Evolutionary conservation across 2,329 filamentous ascomycete genomes (phyloP).

Genomic region (Fusarium tanahbumbuense): DNA sequence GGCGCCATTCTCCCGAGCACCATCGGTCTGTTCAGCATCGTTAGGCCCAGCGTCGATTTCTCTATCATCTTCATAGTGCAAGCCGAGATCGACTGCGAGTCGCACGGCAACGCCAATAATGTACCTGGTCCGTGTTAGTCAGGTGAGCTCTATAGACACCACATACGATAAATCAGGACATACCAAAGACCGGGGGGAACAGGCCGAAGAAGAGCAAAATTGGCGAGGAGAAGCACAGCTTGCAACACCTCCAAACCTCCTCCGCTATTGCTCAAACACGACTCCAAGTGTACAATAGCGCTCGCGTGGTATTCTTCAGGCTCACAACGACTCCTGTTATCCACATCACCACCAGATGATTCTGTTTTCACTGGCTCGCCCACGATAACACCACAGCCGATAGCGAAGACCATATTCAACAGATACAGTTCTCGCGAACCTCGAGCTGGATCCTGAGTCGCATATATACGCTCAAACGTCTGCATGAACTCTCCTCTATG

Average conservation of each 20-base stretch:
- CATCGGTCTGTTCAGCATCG: slow-evolving; percentile 52
- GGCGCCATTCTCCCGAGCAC: slow-evolving; percentile 50
- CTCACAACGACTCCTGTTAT: slow-evolving; percentile 65
- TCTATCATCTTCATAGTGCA: slow-evolving; percentile 91
- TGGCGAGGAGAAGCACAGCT: slow-evolving; percentile 89
- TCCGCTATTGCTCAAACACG: slow-evolving; percentile 85
- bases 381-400: slow-evolving; percentile 92
- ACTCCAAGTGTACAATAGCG: slow-evolving; percentile 90
- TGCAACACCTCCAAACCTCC: slow-evolving; percentile 93
- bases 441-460: slow-evolving; percentile 71
- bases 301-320: slow-evolving; percentile 97
- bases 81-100: slow-evolving; percentile 87
- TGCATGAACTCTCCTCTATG: slow-evolving; percentile 91
- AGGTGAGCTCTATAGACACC: slow-evolving; percentile 7
- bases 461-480: slow-evolving; percentile 85
- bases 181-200: slow-evolving; percentile 92
- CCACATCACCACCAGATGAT: slow-evolving; percentile 51
- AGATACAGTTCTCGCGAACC: slow-evolving; percentile 89
- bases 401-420: slow-evolving; percentile 97
- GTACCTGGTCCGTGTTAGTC: slow-evolving; percentile 64
- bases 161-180: slow-evolving; percentile 36
- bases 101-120: slow-evolving; percentile 94
- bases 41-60: slow-evolving; percentile 63
- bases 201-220: slow-evolving; percentile 89
- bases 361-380: slow-evolving; percentile 68